Evolutionary conservation across 169 alveolate species (phyloP).

Genomic region (Besnoitia besnoiti): DNA sequence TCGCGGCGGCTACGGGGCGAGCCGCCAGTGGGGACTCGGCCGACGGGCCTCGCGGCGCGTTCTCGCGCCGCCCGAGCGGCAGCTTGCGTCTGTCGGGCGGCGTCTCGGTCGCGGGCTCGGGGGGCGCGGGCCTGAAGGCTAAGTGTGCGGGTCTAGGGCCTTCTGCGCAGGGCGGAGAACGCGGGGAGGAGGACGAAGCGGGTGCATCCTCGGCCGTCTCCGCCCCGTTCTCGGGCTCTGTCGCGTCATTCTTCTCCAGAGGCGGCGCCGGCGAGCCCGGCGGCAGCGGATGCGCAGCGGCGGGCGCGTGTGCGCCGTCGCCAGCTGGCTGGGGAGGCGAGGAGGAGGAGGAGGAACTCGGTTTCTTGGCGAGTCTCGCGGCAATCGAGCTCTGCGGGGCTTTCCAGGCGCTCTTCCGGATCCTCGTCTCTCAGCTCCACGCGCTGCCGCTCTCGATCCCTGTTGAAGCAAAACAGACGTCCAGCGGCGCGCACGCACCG

Average conservation of each 20-base stretch:
- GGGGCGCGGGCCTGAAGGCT: not conserved
- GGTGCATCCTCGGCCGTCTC: not conserved
- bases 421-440: slow-evolving; percentile 51
- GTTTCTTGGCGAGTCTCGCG: slow-evolving; percentile 58
- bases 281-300: not conserved
- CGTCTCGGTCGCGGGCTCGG: not conserved
- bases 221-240: not conserved
- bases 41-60: not conserved
- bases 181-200: not conserved
- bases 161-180: not conserved
- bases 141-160: not conserved
- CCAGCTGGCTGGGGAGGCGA: not conserved
- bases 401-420: slow-evolving; percentile 54
- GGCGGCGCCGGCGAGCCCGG: not conserved
- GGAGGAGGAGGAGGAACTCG: slow-evolving; percentile 59
- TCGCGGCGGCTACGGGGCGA: slow-evolving; percentile 50
- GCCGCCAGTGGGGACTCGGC: slow-evolving; percentile 25
- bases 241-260: not conserved
- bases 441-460: slow-evolving; percentile 43
- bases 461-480: slow-evolving; percentile 22
- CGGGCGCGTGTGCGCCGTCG: not conserved
- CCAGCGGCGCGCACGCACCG: not conserved
- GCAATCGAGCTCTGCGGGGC: slow-evolving; percentile 67
- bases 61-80: slow-evolving; percentile 1
- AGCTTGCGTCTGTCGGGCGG: too few relatives aligned